Conservation (phyloP, 1,284 basidiomycete species). For the Polyporus tsugae region DNA sequence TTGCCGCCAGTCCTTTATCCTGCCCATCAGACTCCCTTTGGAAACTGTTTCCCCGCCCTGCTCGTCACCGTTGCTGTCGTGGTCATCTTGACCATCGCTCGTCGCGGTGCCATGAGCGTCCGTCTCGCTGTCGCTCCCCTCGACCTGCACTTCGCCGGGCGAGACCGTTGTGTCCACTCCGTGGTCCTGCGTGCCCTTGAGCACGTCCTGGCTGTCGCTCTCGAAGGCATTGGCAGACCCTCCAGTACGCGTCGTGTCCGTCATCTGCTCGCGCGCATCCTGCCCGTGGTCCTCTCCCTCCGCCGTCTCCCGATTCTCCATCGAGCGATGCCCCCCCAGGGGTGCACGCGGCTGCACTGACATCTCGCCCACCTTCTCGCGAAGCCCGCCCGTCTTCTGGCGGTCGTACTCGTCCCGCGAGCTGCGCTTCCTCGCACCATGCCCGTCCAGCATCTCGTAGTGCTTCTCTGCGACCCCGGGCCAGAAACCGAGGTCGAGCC, state of each 20-base stretch:
- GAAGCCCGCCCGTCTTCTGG: constrained; percentile 49
- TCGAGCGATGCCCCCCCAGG: constrained; percentile 19
- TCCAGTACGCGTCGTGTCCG: constrained; percentile 29
- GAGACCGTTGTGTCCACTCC: constrained; percentile 40
- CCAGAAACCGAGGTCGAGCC: constrained; percentile 38
- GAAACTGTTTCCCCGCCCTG: constrained; percentile 36
- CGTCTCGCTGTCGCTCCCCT: not conserved
- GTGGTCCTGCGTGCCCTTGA: constrained; percentile 28
- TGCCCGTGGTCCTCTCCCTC: constrained; percentile 18
- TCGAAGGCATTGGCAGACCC: constrained; percentile 24
- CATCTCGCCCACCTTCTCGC: constrained; percentile 42
- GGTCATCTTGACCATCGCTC: constrained; percentile 37
- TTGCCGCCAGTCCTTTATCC: constrained; percentile 46
- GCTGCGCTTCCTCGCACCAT: constrained; percentile 38
- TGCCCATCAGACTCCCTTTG: constrained; percentile 35
- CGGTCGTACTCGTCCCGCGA: constrained; percentile 46
- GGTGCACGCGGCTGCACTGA: constrained; percentile 17
- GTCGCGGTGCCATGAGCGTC: not conserved
- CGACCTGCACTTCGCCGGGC: constrained; percentile 52
- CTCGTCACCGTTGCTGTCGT: constrained; percentile 45
- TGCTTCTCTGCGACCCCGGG: constrained; percentile 48
- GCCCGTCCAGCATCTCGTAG: constrained; percentile 44
- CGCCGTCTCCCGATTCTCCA: constrained; percentile 28
- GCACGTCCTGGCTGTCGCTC: constrained; percentile 22
- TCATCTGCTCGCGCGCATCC: not conserved